A percentile compares a stretch with the other conserved stretches of the same genome.
Conservation (phyloP, 345 rosid genomes). For the Rhizophora apiculata region DNA sequence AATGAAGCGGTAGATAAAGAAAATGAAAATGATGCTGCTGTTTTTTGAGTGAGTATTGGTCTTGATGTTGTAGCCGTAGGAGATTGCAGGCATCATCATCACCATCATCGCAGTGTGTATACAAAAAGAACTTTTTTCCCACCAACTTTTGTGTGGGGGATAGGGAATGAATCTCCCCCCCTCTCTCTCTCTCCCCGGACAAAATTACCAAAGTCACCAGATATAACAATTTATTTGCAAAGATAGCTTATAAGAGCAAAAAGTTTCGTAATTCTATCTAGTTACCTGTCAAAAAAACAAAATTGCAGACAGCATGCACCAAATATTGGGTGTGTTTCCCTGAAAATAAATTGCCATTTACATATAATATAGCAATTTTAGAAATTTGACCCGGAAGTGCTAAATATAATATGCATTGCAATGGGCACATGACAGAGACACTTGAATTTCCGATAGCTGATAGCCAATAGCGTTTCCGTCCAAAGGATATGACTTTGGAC, state of each 20-base stretch:
- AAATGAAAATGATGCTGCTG: constrained; percentile 7
- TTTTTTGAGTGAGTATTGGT: not conserved
- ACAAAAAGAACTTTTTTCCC: constrained; percentile 55
- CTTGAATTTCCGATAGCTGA: too few relatives aligned
- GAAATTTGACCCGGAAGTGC: too few relatives aligned
- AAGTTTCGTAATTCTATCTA: too few relatives aligned
- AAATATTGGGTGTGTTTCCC: too few relatives aligned
- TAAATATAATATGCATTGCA: too few relatives aligned
- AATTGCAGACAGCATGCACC: too few relatives aligned
- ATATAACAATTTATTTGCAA: not conserved
- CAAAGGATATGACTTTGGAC: too few relatives aligned
- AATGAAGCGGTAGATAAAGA: not conserved
- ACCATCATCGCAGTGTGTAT: constrained; percentile 47
- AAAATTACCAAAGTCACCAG: constrained; percentile 5
- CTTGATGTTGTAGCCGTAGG: constrained; percentile 32
- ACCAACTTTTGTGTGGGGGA: constrained; percentile 52
- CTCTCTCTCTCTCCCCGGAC: not conserved
- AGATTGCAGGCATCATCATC: constrained; percentile 60
- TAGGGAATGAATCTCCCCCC: constrained; percentile 8
- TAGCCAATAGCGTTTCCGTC: too few relatives aligned
- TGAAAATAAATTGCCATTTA: too few relatives aligned
- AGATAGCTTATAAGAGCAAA: not conserved
- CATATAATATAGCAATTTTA: too few relatives aligned
- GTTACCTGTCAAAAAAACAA: too few relatives aligned
- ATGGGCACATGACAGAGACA: too few relatives aligned